Conservation (phyloP, 2,329 filamentous ascomycete genomes). For the Albifimbria verrucaria region DNA sequence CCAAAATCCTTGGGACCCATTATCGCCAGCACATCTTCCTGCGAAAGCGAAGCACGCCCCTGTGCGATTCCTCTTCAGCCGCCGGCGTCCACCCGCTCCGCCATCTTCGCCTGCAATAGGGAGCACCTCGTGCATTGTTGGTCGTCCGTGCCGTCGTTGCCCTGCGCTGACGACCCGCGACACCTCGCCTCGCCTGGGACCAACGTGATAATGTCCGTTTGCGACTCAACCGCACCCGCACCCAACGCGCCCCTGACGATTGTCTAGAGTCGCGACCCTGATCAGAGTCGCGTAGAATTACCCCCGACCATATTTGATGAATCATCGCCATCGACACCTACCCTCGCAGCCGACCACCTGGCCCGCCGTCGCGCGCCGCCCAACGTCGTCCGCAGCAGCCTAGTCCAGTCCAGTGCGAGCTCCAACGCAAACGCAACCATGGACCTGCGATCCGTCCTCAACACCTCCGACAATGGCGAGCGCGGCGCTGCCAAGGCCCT, state of each 20-base stretch:
- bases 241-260: slow-evolving; percentile 3
- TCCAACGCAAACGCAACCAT: slow-evolving; percentile 24
- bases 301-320: not conserved
- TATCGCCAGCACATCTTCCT: not conserved
- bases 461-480: slow-evolving; percentile 46
- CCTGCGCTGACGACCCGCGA: not conserved
- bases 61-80: not conserved
- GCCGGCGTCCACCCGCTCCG: not conserved
- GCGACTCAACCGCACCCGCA: slow-evolving; percentile 11
- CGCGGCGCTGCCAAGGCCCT: slow-evolving; percentile 30
- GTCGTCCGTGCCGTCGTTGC: not conserved
- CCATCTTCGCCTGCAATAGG: not conserved
- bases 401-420: not conserved
- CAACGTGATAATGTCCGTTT: slow-evolving; percentile 20
- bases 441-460: slow-evolving; percentile 55
- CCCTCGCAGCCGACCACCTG: not conserved
- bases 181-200: not conserved
- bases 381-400: not conserved
- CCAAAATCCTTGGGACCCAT: not conserved
- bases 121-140: too few relatives aligned
- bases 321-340: not conserved
- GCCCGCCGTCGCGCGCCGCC: not conserved
- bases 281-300: not conserved
- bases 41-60: not conserved
- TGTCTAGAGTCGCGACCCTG: not conserved